Evolutionary conservation across 352 stramenopile species (phyloP).

Genomic region (Thalassiosira oceanica): DNA sequence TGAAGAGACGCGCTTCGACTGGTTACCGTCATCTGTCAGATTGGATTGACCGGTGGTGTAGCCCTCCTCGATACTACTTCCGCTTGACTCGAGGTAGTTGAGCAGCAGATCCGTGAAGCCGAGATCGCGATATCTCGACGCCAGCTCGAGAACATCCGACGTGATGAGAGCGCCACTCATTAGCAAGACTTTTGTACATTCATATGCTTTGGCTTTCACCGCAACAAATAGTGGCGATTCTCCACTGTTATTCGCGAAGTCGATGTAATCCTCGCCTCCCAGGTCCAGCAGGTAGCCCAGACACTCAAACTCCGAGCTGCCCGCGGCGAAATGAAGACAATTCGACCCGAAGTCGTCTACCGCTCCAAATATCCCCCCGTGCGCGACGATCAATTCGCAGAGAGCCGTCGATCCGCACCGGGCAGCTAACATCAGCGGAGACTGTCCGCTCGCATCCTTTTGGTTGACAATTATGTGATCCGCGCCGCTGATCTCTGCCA

Average conservation of each 20-base stretch:
- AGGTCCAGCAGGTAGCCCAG: constrained; percentile 37
- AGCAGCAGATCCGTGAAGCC: constrained; percentile 24
- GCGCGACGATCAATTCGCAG: constrained; percentile 32
- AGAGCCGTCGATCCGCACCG: constrained; percentile 35
- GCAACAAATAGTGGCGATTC: constrained; percentile 36
- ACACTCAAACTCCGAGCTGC: constrained; percentile 24
- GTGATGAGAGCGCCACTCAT: constrained; percentile 29
- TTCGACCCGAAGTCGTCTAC: constrained; percentile 38
- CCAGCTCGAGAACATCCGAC: constrained; percentile 14
- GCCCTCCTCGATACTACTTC: background rate
- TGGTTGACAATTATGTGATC: constrained; percentile 55
- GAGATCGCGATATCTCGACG: constrained; percentile 15
- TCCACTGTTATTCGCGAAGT: constrained; percentile 33
- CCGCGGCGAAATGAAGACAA: constrained; percentile 38
- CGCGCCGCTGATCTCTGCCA: constrained; percentile 14
- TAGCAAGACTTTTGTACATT: constrained; percentile 36
- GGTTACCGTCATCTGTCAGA: too few species aligned
- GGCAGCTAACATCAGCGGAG: constrained; percentile 41
- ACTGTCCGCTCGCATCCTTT: constrained; percentile 43
- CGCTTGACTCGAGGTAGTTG: constrained; percentile 23
- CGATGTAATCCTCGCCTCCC: constrained; percentile 39
- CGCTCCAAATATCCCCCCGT: constrained; percentile 40
- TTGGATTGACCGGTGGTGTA: constrained; percentile 2
- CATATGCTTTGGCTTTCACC: constrained; percentile 29
- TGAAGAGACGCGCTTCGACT: too few species aligned